Evolutionary conservation across 2,329 filamentous ascomycete genomes (phyloP), one percentile per base, ranked within the genome.

Genomic region (Dothistroma septosporum): DNA sequence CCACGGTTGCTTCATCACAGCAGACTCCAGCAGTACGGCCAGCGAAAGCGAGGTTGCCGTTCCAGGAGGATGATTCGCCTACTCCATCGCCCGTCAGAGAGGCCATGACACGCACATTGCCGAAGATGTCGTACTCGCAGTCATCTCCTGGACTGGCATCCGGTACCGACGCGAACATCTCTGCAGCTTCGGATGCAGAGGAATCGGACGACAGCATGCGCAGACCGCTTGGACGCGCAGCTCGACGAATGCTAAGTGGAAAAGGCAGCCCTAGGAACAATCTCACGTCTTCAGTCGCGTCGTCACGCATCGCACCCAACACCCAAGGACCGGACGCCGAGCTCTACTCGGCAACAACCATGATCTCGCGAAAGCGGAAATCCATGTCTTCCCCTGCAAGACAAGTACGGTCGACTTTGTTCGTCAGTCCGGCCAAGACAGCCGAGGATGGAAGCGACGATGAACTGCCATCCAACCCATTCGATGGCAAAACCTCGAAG

Each of bases 341-440:
- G 21, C 63, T 73, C 6, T 73, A 74, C 59, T 65, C 66, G 19
- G 64, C 68, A 6, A 74, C 72, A 16, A 70, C 70, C 4, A 35
- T 59, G n/a, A 65, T 59, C 41, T 22, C 32, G 19, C 55, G 53
- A 22, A 48, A 48, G 32, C 47, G 47, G 22, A 52, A 59, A 21
- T 19, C 24, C 46, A 60, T 58, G 53, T 61, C 64, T 9, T 62
- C 64, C 9, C 49, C 58, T 31, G 59, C 60, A 22, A 67, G 62
- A 46, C 52, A 53, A 16, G 64, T 64, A 44, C 60, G 62, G 12
- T 62, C 66, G 16, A 53, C 61, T 0, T 60, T 74, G 10, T 74
- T 74, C 48, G 70, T 73, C 37, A 73, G 71, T 58, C 72, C 72
- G 16, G 64, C 69, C 8, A 72, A 63, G 53, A 61, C 66, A n/a